Base-by-base conservation (phyloP, 1,284 basidiomycete species). In the Meira nashicola region DNA sequence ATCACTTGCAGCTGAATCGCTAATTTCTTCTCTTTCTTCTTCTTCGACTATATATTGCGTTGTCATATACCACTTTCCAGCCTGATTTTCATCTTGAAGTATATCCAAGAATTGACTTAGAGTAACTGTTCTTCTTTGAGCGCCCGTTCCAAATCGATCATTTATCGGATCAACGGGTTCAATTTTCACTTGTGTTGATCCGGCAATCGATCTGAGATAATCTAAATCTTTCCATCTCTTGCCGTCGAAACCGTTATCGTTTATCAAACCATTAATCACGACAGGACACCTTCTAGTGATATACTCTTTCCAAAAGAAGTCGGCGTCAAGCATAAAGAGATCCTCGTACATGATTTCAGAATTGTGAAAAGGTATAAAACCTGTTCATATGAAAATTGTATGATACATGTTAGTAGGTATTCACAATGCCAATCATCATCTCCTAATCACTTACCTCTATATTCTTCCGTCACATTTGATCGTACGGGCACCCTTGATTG, bases 61-160 rank as follows among this genome's bases (percentile, higher is more conserved):
- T 21, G 74, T 78, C 23, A 78, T 66, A 39, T 78, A 78, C 62
- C 66, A 74, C 17, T 68, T 64, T 4, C 70, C 71, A 9, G 60
- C 60, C 37, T 58, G 57, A 0, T 60, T 54, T 0, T 57, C 47
- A 48, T 74, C 64, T 25, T 68, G 54, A 9, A 78, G 56, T 0
- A 66, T 55, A 39, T 71, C 70, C 23, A 77, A 55, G 54, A 65
- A 76, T 21, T 67, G 53, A 9, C 51, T 46, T 49, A 76, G 70
- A 0, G 50, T 48, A 55, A 72, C 67, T 41, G 57, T 54, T 37
- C 56, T 61, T 3, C 76, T 50, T 33, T 65, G 60, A 21, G 63
- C 66, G 0, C 65, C 66, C 9, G 76, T 76, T 11, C 76, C 76
- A 55, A 78, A 78, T 39, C 64, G 64, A 28, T 67, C 66, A 10